Base-by-base conservation (phyloP, 768 basidiomycete species). In the Xanthoconium stramineum region DNA sequence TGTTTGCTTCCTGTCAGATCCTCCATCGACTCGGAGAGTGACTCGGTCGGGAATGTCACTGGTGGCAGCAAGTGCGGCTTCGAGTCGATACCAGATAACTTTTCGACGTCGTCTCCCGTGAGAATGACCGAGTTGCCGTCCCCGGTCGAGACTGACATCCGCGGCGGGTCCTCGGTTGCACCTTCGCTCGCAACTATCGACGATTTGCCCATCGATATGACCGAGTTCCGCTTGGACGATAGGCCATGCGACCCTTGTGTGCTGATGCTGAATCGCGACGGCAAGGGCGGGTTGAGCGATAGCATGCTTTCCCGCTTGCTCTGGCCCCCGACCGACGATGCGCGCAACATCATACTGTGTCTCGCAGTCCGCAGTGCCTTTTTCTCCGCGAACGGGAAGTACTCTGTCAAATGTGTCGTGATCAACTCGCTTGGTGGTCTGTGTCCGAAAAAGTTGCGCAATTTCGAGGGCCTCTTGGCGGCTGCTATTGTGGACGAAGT, bases 381-480 rank as follows among this genome's bases (percentile, higher is more conserved):
- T 75, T 89, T 92, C 78, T 97, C 94, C 5, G 93, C 86, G 60
- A 83, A 81, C 1, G 97, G 97, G 84, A 99, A 99, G 77, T 89
- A 99, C 58, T 97, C 95, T 19, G 89, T 85, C 49, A 98, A 73
- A 68, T 98, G 95, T 8, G 80, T 96, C 28, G 95, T 91, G 76
- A 98, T 98, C 59, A 98, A 84, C 72, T 98, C 97, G 74, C 90
- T 93, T 0, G 97, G 95, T 0, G 97, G 97, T 39, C 97, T 89
- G 66, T 98, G 97, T 15, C 96, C 97, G 63, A 98, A 96, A 79
- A 98, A 99, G 78, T 94, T 94, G 72, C 90, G 90, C 46, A 94
- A 70, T 66, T 92, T 94, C 20, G 83, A 82, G 5, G 86, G 82
- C 10, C 79, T 75, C 62, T 82, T 72, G 37, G 58, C 15, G 3